These are phyloP conservation scores for Stentor coeruleus DNA, from an alignment of 73 alveolate genomes.

Conservation along the genomic window DNA sequence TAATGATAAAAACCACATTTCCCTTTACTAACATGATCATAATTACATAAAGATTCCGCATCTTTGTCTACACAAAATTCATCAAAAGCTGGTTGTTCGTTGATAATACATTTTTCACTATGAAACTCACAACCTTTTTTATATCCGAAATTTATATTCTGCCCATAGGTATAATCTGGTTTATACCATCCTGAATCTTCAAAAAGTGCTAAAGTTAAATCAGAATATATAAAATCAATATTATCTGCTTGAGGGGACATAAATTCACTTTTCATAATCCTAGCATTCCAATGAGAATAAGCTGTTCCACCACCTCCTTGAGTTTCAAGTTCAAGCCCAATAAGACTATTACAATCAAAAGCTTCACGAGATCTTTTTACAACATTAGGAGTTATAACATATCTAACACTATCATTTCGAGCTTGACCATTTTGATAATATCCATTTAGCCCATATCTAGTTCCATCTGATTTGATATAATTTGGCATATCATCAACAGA, in stretches of 20 bases:
- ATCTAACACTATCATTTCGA: not conserved
- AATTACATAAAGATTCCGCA: not conserved
- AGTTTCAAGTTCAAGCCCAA: constrained; percentile 10
- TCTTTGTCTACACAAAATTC: not conserved
- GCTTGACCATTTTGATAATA: not conserved
- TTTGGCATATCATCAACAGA: not conserved
- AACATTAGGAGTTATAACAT: not conserved
- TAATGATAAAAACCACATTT: not conserved
- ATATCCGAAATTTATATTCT: not conserved
- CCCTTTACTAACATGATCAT: not conserved
- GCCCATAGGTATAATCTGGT: not conserved
- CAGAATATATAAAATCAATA: not conserved
- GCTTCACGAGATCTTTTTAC: not conserved
- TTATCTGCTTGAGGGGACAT: not conserved
- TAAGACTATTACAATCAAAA: not conserved
- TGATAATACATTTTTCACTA: not conserved
- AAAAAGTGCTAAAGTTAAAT: constrained; percentile 10
- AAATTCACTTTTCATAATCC: constrained; percentile 7
- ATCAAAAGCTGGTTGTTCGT: not conserved
- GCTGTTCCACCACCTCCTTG: constrained; percentile 2
- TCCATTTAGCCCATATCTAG: not conserved
- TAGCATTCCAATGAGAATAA: not conserved
- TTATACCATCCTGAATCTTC: constrained; percentile 18
- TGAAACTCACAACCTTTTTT: not conserved
- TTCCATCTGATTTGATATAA: not conserved